These are phyloP conservation scores for Podaxis sp. DNA, from an alignment of 768 basidiomycete species.

Conservation along the genomic window DNA sequence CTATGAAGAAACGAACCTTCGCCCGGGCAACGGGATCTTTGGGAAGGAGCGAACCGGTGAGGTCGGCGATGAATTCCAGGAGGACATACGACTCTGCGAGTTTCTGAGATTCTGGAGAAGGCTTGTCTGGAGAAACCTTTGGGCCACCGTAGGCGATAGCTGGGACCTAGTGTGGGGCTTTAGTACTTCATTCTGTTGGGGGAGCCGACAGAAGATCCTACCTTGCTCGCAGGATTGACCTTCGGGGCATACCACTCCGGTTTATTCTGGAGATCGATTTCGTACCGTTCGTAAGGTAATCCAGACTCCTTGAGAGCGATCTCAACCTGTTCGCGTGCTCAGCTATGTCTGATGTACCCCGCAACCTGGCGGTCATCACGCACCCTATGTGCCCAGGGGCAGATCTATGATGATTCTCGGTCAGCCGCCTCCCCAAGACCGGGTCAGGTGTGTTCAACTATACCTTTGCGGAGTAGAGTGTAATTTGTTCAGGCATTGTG, in stretches of 20 bases:
- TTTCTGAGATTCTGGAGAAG: slow-evolving; percentile 60
- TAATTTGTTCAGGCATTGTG: slow-evolving; percentile 31
- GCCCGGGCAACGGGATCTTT: slow-evolving; percentile 57
- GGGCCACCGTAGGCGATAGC: slow-evolving; percentile 65
- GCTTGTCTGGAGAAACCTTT: slow-evolving; percentile 48
- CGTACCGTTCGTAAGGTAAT: slow-evolving; percentile 46
- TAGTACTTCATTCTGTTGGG: neutral
- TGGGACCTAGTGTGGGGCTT: slow-evolving; percentile 42
- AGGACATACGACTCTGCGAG: slow-evolving; percentile 66
- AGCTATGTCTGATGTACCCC: neutral
- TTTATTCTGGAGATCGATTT: slow-evolving; percentile 65
- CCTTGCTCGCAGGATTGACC: slow-evolving; percentile 70
- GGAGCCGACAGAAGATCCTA: slow-evolving; percentile 21
- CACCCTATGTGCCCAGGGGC: slow-evolving; percentile 62
- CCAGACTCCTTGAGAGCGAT: slow-evolving; percentile 62
- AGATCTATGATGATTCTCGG: slow-evolving; percentile 36
- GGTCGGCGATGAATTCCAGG: slow-evolving; percentile 65
- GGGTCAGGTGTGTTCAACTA: neutral
- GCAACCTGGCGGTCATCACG: slow-evolving; percentile 9
- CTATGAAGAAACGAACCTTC: slow-evolving; percentile 62
- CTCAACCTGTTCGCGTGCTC: slow-evolving; percentile 39
- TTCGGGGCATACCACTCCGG: slow-evolving; percentile 67
- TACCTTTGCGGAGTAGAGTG: slow-evolving; percentile 50
- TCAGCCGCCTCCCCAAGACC: neutral
- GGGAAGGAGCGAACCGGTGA: slow-evolving; percentile 56